Conservation (phyloP, 768 basidiomycete species). For the Leccinum incarnatum region DNA sequence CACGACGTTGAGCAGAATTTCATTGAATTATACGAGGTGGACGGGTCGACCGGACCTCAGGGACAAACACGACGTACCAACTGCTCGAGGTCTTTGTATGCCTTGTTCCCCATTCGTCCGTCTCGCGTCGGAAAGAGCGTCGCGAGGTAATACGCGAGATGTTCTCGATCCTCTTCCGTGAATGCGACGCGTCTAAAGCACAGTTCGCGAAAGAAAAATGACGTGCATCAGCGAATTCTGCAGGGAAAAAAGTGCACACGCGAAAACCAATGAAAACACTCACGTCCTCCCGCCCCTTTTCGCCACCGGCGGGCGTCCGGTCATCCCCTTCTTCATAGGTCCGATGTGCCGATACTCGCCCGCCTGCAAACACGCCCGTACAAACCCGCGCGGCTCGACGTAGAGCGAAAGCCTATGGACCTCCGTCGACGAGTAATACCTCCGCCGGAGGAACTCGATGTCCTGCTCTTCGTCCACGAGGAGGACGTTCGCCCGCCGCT, state of each 20-base stretch:
- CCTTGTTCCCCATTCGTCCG: conserved; percentile 47
- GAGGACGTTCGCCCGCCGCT: conserved; percentile 23
- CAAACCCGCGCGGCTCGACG: conserved; percentile 27
- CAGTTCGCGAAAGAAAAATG: background rate
- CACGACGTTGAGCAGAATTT: background rate
- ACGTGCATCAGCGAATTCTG: background rate
- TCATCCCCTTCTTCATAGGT: conserved; percentile 18
- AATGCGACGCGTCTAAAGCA: conserved; percentile 28
- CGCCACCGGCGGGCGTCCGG: conserved; percentile 13
- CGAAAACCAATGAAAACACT: background rate
- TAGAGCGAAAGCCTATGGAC: conserved; percentile 16
- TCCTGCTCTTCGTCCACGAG: conserved; percentile 30
- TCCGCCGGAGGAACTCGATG: conserved; percentile 22
- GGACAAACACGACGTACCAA: conserved; percentile 39
- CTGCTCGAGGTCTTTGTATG: conserved; percentile 46
- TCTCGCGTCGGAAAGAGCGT: conserved; percentile 38
- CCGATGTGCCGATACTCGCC: conserved; percentile 12
- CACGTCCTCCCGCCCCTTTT: background rate
- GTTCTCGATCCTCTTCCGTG: conserved; percentile 39
- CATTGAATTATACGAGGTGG: background rate
- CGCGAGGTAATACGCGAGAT: conserved; percentile 50
- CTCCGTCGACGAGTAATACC: conserved; percentile 24
- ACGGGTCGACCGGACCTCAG: background rate
- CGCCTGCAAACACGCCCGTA: conserved; percentile 19
- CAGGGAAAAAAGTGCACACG: background rate